These are phyloP conservation scores for Paxillus rubicundulus DNA, from an alignment of 768 basidiomycete genomes.

Conservation along the genomic window DNA sequence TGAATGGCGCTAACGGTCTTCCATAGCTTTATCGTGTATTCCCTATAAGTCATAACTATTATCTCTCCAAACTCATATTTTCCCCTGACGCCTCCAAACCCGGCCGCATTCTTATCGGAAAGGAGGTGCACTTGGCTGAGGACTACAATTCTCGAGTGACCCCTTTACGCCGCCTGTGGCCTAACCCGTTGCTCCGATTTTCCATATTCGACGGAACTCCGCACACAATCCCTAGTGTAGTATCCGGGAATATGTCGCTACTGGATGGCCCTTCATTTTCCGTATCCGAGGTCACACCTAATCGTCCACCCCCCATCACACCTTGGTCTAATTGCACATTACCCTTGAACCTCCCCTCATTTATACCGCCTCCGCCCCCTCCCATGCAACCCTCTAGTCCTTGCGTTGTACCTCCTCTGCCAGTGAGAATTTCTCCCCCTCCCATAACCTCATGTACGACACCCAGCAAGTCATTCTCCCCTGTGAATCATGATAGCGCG, in stretches of 20 bases:
- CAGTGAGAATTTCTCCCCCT: conserved; percentile 1
- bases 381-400: conserved; percentile 20
- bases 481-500: neutral
- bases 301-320: neutral
- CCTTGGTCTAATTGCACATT: neutral
- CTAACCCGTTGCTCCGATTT: conserved; percentile 61
- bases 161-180: conserved; percentile 53
- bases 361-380: conserved; percentile 16
- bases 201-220: conserved; percentile 52
- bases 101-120: conserved; percentile 59
- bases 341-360: neutral
- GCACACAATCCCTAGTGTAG: conserved; percentile 32
- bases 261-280: conserved; percentile 1
- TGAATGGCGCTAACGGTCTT: conserved; percentile 19
- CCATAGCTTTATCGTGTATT: conserved; percentile 69
- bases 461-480: neutral
- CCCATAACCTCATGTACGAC: conserved; percentile 3
- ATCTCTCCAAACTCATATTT: conserved; percentile 67
- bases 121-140: conserved; percentile 53
- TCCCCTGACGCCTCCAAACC: conserved; percentile 55
- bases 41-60: conserved; percentile 56
- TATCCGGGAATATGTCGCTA: conserved; percentile 6
- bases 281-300: neutral
- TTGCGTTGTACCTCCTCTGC: conserved; percentile 13
- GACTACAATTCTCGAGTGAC: conserved; percentile 55